phyloP scores from a whole-genome alignment of 805 yeast species.

The Candida piceae region DNA sequence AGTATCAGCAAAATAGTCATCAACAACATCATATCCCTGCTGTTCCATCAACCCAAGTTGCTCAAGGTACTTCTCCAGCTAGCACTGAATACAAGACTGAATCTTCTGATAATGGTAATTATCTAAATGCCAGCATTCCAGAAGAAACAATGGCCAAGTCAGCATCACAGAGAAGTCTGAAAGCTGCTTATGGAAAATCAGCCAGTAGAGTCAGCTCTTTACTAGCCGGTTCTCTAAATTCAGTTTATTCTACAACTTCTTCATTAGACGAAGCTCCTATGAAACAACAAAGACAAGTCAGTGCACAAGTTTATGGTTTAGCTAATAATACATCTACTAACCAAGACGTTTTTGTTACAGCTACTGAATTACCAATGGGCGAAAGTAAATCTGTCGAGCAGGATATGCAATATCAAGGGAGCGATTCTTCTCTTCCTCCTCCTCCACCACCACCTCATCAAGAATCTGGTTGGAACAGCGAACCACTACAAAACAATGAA shows the following conservation, averaged over 20 bases:
- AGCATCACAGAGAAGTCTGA: background rate
- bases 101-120: too few species aligned
- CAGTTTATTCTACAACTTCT: slow-evolving; percentile 15
- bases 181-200: background rate
- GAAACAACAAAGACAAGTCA: slow-evolving; percentile 3
- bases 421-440: too few species aligned
- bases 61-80: too few species aligned
- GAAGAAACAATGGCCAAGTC: too few species aligned
- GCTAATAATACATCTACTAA: slow-evolving; percentile 25
- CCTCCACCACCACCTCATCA: too few species aligned
- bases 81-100: too few species aligned
- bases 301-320: slow-evolving; percentile 17
- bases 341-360: slow-evolving; percentile 34
- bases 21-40: too few species aligned
- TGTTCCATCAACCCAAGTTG: too few species aligned
- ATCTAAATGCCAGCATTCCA: too few species aligned
- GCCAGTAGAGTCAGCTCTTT: slow-evolving; percentile 6
- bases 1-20: too few species aligned
- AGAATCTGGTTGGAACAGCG: too few species aligned
- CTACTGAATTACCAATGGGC: slow-evolving; percentile 29
- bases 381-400: background rate
- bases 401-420: too few species aligned
- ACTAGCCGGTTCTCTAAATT: slow-evolving; percentile 8
- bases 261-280: slow-evolving; percentile 6
- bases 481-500: slow-evolving; percentile 2